Conservation (phyloP, 2,329 filamentous ascomycete species). For the Nothomitra cinnamomea region DNA sequence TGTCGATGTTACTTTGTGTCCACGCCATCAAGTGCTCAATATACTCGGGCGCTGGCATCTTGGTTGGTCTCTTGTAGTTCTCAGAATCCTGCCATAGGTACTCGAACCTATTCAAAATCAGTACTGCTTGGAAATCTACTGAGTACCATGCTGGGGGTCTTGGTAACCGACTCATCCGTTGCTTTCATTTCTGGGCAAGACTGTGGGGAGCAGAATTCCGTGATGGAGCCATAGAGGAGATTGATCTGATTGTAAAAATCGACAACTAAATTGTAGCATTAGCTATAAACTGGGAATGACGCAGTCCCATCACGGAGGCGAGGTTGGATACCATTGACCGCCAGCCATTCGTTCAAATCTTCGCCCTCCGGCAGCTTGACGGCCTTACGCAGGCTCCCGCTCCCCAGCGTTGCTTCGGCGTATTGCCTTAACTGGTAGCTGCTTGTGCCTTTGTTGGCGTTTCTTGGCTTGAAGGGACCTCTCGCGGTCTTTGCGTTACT, state of each 20-base stretch:
- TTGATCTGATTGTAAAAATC: conserved; percentile 99
- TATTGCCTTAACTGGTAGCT: conserved; percentile 95
- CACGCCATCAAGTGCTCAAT: conserved; percentile 96
- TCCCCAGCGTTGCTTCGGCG: conserved; percentile 90
- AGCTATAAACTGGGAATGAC: not conserved
- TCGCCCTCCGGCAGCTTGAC: conserved; percentile 95
- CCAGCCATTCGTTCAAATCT: conserved; percentile 94
- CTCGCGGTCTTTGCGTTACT: conserved; percentile 38
- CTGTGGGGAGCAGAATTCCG: conserved; percentile 94
- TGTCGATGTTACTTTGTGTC: conserved; percentile 91
- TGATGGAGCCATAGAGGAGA: conserved; percentile 94
- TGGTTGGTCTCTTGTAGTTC: conserved; percentile 87
- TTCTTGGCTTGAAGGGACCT: conserved; percentile 81
- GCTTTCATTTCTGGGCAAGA: conserved; percentile 99
- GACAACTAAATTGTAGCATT: conserved; percentile 48
- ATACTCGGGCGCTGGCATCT: conserved; percentile 94
- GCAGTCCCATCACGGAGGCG: not conserved
- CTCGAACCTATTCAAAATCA: conserved; percentile 52
- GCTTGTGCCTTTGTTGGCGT: conserved; percentile 67
- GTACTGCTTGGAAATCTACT: not conserved
- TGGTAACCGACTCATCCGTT: conserved; percentile 67
- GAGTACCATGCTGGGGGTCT: not conserved
- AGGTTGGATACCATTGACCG: conserved; percentile 64
- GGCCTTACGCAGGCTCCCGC: conserved; percentile 85
- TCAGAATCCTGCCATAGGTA: conserved; percentile 98